Conservation (phyloP, 805 yeast genomes). For the Cyberlindnera mycetangii region DNA sequence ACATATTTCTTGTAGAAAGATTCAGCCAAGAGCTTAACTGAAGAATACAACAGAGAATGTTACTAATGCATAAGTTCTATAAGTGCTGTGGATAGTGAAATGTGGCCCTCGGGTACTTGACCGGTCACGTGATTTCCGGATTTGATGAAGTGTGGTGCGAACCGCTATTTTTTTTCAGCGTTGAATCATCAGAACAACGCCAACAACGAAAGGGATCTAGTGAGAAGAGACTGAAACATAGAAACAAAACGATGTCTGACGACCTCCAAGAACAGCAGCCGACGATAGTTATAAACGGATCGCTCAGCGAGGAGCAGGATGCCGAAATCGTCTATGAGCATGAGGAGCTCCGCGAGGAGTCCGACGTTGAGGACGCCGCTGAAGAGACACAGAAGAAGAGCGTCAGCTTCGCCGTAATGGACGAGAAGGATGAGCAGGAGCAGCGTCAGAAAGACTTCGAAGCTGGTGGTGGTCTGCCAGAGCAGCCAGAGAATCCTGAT, state of each 20-base stretch:
- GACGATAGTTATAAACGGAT: conserved; percentile 73
- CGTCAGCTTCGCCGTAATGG: conserved; percentile 78
- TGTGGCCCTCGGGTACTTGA: background rate
- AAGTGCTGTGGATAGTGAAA: no score
- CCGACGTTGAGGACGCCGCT: conserved; percentile 39
- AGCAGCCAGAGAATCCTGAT: conserved; percentile 90
- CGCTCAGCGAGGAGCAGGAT: conserved; percentile 38
- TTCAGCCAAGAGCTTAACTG: no score
- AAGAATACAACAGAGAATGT: no score
- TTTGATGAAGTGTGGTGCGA: background rate
- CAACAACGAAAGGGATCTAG: background rate
- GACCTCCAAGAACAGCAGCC: conserved; percentile 86
- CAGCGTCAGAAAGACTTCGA: conserved; percentile 80
- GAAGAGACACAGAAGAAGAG: conserved; percentile 56
- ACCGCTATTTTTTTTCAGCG: conserved; percentile 12
- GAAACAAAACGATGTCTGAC: conserved; percentile 47
- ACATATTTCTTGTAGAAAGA: no score
- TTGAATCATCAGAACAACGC: background rate
- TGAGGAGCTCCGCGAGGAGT: conserved; percentile 30
- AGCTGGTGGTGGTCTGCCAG: conserved; percentile 98
- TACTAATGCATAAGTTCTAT: background rate
- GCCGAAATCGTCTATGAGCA: conserved; percentile 31
- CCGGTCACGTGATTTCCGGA: background rate
- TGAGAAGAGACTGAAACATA: background rate
- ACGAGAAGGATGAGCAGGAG: conserved; percentile 72